These are phyloP conservation scores for Aspergillus asperescens DNA, from an alignment of 495 filamentous ascomycete genomes.

Conservation along the genomic window DNA sequence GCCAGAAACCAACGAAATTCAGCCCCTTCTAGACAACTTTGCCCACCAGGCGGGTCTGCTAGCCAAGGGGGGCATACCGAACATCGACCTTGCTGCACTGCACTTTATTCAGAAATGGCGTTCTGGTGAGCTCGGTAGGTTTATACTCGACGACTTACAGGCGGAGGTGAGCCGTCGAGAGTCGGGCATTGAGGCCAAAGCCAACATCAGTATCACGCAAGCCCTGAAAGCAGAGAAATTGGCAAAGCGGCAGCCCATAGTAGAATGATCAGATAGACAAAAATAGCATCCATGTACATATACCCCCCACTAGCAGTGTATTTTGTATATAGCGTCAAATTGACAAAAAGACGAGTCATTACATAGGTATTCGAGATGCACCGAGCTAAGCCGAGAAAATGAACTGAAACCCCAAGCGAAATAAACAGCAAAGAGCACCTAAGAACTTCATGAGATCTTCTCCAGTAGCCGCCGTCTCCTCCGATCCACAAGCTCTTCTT, in stretches of 20 bases:
- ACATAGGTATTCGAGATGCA: constrained; percentile 4
- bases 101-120: constrained; percentile 86
- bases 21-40: constrained; percentile 59
- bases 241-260: constrained; percentile 27
- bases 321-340: neutral
- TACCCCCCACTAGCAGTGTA: constrained; percentile 4
- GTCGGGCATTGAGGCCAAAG: constrained; percentile 35
- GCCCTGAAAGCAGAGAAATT: constrained; percentile 37
- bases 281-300: constrained; percentile 13
- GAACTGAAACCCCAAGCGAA: neutral
- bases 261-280: constrained; percentile 15
- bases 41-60: constrained; percentile 72
- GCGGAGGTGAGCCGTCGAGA: constrained; percentile 45
- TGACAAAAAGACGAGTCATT: neutral
- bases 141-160: constrained; percentile 73
- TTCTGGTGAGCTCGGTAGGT: constrained; percentile 65
- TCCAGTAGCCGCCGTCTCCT: constrained; percentile 76
- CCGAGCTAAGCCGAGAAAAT: constrained; percentile 6
- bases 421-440: neutral
- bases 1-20: constrained; percentile 75
- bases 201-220: constrained; percentile 39
- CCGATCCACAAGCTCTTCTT: constrained; percentile 86
- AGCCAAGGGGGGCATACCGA: constrained; percentile 64
- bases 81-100: constrained; percentile 67
- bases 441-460: constrained; percentile 54